Base-by-base conservation (phyloP, 2,329 filamentous ascomycete genomes). In the Akanthomyces uredinophilus region DNA sequence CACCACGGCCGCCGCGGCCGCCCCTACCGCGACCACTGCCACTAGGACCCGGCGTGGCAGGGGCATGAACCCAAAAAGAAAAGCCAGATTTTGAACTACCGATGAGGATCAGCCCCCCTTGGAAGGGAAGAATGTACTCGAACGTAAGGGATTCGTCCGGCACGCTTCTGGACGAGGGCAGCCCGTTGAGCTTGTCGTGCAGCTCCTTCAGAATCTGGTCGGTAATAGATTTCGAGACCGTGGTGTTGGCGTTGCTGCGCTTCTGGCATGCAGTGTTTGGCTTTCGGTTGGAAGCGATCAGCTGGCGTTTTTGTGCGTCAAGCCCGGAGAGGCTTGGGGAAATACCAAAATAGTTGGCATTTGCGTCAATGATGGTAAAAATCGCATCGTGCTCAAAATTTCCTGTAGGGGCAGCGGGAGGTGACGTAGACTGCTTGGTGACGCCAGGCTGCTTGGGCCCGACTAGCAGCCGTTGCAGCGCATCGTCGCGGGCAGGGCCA, bases 1-100 rank as follows among this genome's bases (percentile, higher is more conserved):
- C 46, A 11, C 22, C 35, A 5, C 56, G 32, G 27, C 44, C 29
- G 16, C 18, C 46, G 13, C 44, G 10, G 1, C 47, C n/a, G 14
- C n/a, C 10, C n/a, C n/a, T 24, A 20, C 46, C 20, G 22, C 46
- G 46, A 11, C 20, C n/a, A 47, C 4, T 13, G 41, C 32, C 32
- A 14, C 27, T 24, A 5, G 44, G 55, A 24, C n/a, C 56, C 1
- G 47, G 49, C 0, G 39, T 53, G 16, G 57, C 37, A 18, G 57
- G 47, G n/a, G 57, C 57, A 44, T 53, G 27, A 11, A 46, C 57
- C 39, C 47, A 60, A 14, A 49, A 49, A 29, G 50, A 47, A n/a
- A 41, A 14, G 27, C 47, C 49, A 22, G 32, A 20, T 2, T 46
- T 53, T 3, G 39, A 60, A 3, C 16, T 32, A 16, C 24, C 57